Percentiles rank a stretch among this genome's conserved stretches.
Conservation (phyloP, 495 filamentous ascomycete genomes). For the Pyronema omphalodes region DNA sequence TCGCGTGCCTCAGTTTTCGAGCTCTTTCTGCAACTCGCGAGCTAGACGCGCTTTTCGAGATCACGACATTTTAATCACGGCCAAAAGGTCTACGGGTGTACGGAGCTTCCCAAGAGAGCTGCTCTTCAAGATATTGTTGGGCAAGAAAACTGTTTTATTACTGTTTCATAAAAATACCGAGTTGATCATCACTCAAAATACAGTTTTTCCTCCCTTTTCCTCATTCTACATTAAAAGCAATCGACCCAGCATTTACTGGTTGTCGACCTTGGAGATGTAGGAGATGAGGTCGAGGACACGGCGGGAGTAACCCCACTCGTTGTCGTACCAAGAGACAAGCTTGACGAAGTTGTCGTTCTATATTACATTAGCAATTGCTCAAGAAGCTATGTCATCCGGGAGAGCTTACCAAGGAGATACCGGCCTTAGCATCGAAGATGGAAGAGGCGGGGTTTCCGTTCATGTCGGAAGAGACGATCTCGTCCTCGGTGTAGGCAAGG, state of each 20-base stretch:
- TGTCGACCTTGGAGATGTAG: constrained; percentile 80
- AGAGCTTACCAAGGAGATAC: constrained; percentile 53
- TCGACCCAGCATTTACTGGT: constrained; percentile 9
- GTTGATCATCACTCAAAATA: background rate
- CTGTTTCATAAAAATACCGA: background rate
- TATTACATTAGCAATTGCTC: background rate
- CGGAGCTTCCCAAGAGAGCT: too few relatives aligned
- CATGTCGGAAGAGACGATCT: constrained; percentile 81
- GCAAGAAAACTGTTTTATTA: constrained; percentile 1
- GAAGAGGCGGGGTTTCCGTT: constrained; percentile 82
- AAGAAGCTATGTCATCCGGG: background rate
- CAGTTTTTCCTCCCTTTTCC: constrained; percentile 1
- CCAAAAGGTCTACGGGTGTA: background rate
- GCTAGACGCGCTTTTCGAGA: background rate
- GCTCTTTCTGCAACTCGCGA: background rate
- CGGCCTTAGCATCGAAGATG: constrained; percentile 99
- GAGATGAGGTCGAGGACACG: constrained; percentile 91
- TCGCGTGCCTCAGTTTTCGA: background rate
- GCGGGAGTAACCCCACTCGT: constrained; percentile 93
- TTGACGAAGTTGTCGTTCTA: constrained; percentile 92
- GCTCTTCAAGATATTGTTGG: background rate
- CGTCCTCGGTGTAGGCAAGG: constrained; percentile 91
- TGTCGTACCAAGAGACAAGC: constrained; percentile 96
- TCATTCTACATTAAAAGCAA: background rate
- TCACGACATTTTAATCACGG: background rate